Base-by-base conservation (phyloP, 1,139 yeast species). In the Pneumocystis canis region DNA sequence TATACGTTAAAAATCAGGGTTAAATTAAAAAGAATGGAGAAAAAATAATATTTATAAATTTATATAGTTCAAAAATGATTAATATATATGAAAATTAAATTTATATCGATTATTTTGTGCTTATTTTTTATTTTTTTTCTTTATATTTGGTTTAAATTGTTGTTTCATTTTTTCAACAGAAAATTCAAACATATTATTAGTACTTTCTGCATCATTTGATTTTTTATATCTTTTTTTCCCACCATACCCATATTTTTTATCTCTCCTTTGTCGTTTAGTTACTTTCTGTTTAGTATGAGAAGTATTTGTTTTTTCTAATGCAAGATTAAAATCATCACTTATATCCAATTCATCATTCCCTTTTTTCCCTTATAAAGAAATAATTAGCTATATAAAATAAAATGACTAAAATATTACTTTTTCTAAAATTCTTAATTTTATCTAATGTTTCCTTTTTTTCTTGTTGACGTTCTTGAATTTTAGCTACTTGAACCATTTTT, bases 401-500 rank as follows among this genome's bases (percentile, higher is more conserved):
- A 25, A 35, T 28, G 9, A 20, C 25, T 5, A 11, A 25, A 47
- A 65, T 37, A 47, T 53, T 64, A 82, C 88, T 89, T 73, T 87
- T 84, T 80, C 88, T 89, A 72, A 92, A 81, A 35, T 87, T 81
- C 75, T 89, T 89, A 74, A 92, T 89, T 78, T 87, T 87, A 39
- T 90, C 97, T 69, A 92, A 78, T 28, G 96, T 84, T 59, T 89
- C 96, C 72, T 83, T 84, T 85, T 90, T 92, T 71, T 89, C 95
- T 79, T 88, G 86, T 73, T 90, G 96, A 77, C 97, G 87, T 70
- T 88, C 89, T 77, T 89, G 97, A 71, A 90, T 80, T 62, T 96
- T 89, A 69, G 89, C 95, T 70, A 87, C 82, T 78, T 90, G 97
- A 57, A 90, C 97, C 78, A 90, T 95, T 78, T 92, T 92, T 76